Evolutionary conservation across 2,329 filamentous ascomycete species (phyloP), one percentile per base, ranked within the genome.

Genomic region (Arthrobotrys pseudoclavata): DNA sequence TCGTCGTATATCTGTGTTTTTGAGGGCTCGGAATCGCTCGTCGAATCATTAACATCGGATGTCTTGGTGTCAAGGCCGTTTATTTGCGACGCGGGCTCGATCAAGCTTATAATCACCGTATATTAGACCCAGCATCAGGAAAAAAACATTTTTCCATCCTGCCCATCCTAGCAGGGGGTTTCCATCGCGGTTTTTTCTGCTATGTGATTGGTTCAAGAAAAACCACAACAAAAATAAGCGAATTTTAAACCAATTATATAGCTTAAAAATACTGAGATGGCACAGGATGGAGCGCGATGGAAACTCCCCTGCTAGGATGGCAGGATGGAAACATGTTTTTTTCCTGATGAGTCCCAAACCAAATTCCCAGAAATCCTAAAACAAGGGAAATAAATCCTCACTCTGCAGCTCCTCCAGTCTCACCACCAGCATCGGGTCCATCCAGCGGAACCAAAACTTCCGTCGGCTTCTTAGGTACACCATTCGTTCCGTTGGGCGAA

Each of bases 1-100:
- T 72, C 60, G 29, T 72, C 60, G 12, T 66, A 66, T 20, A 53
- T 22, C 22, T 63, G 47, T 9, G 9, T 42, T 20, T 31, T 29
- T 9, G 60, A 22, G 10, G 20, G 37, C 2, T 60, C 26, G 5
- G 55, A 9, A 6, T 42, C 50, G 22, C 10, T 52, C 12, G 2
- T 31, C 5, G 5, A 4, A 15, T 24, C 50, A 18, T 24, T 15
- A 15, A 12, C 22, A n/a, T 42, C 55, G 34, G 22, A 24, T 2
- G 34, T 26, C 12, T 42, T 22, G 2, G 55, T n/a, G 18, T 57
- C 52, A 18, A 12, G 20, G n/a, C 29, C 22, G n/a, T 57, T 40
- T n/a, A 18, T 4, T 42, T 60, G 12, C 22, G 55, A 18, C 34
- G 18, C 18, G 5, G 31, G 24, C 24, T 10, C 34, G 55, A 1